Evolutionary conservation across 257 asterid species (phyloP), one percentile per base, ranked within the genome.

Genomic region (Fraxinus excelsior): DNA sequence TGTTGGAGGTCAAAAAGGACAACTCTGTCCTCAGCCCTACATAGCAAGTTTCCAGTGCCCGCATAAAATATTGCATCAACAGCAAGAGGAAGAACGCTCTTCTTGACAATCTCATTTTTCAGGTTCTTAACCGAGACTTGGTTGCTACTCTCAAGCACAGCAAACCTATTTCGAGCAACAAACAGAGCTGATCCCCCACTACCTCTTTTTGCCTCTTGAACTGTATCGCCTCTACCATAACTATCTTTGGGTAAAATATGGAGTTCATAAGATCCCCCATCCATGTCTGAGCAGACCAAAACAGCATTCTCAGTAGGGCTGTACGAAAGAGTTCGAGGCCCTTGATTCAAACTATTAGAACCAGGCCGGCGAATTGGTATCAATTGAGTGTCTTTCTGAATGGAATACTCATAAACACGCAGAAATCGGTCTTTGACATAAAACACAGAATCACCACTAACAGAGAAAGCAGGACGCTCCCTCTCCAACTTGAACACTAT

Each of bases 11-110:
- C 99, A 67, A 93, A 96, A 70, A 96, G 87, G 78, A 87, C 92
- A 65, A 91, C 97, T 88, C 91, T 86, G 85, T 96, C 99, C 91
- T 96, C 99, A n/a, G 99, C 89, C 91, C 98, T 84, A 83, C 99
- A 96, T 35, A 96, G 91, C 78, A 96, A 84, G 78, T 91, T 93
- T 65, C 98, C 98, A 16, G 96, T 96, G 68, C 99, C 98, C 21
- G 99, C 99, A 84, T 91, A 96, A 76, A 91, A 96, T 80, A 93
- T 93, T 58, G 97, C 94, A 81, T 93, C 98, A 9, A 98, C 85
- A 74, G 91, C 89, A 68, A 91, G 76, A 12, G 99, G 98, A 23
- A 96, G 92, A 66, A 67, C 71, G 71, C 88, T 83, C 86, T 87
- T 96, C 86, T 89, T 96, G 38, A 93, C 94, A 28, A 86, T 78